Base-by-base conservation (phyloP, 129 eudicot genomes). In the Logfia minima region DNA sequence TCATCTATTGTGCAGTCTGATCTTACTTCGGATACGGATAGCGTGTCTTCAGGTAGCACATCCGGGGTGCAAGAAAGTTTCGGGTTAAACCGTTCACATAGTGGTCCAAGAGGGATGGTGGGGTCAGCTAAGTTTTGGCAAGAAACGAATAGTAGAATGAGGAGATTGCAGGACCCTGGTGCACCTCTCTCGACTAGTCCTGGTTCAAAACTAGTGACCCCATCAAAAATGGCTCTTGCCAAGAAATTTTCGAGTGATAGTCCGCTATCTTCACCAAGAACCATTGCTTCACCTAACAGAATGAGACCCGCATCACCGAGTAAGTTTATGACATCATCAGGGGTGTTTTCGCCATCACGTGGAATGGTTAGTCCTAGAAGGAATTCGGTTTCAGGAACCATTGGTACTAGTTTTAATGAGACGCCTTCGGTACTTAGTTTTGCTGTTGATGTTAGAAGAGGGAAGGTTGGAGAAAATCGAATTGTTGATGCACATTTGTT, bases 391-490 rank as follows among this genome's bases (percentile, higher is more conserved):
- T 77, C 84, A 41, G 87, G 92, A 62, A 84, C 87, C 24, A 83
- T 87, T 70, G 83, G 71, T 84, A 82, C 82, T 81, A 83, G 75
- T 62, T 84, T 89, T 71, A 82, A 68, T 74, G 98, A 91, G 39
- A 78, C 96, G 6, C 98, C 98, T 55, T 94, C 98, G n/a, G 98
- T 94, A 19, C 92, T 94, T 74, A 94, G 98, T 79, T 94, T 74
- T 83, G 87, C 92, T 41, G 98, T 94, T 83, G 98, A 94, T 80
- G 90, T 94, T 70, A 79, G 96, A 60, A 91, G 98, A 71, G 98
- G 98, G 56, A 94, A 91, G 84, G 98, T 94, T 24, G 98, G 96
- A 73, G 98, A 94, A 86, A 91, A 86, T 53, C 86, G 88, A 13
- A 88, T 94, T 79, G 85, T 91, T 73, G 97, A 94, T 83, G 98